Conservation (phyloP, 495 filamentous ascomycete species). For the Hypoxylon perforatum region DNA sequence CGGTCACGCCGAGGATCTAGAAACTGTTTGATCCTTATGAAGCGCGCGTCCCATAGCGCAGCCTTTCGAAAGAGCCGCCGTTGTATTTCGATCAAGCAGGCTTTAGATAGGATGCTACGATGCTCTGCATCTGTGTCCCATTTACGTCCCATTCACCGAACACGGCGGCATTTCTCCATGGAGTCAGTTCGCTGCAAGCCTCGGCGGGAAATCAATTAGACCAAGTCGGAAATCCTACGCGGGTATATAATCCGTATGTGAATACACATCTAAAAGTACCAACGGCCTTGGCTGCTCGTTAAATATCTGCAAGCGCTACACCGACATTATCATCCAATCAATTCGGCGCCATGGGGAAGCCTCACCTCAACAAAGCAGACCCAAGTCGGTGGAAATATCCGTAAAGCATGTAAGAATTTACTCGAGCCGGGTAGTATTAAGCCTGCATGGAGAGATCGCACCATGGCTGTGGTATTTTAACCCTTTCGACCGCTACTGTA, state of each 20-base stretch:
- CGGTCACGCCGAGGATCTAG: conserved; percentile 3
- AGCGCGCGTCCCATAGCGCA: conserved; percentile 2
- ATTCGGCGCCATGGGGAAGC: conserved; percentile 20
- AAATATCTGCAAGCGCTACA: conserved; percentile 35
- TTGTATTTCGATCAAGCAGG: conserved; percentile 13
- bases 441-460: conserved; percentile 6
- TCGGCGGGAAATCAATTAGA: background rate
- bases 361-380: conserved; percentile 34
- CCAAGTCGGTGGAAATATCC: conserved; percentile 17
- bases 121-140: background rate
- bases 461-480: conserved; percentile 14
- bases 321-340: conserved; percentile 35
- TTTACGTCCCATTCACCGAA: conserved; percentile 12
- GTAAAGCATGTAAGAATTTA: conserved; percentile 5
- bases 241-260: conserved; percentile 10
- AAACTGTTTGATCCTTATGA: background rate
- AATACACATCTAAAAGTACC: conserved; percentile 14
- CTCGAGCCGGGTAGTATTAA: conserved; percentile 15
- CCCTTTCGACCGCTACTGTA: conserved; percentile 4
- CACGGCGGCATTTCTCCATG: background rate
- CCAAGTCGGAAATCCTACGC: conserved; percentile 12
- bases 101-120: conserved; percentile 13
- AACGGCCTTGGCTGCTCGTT: conserved; percentile 13
- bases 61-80: background rate
- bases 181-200: background rate